phyloP scores from a whole-genome alignment of 2,329 filamentous ascomycete species.

The Diplodia intermedia region DNA sequence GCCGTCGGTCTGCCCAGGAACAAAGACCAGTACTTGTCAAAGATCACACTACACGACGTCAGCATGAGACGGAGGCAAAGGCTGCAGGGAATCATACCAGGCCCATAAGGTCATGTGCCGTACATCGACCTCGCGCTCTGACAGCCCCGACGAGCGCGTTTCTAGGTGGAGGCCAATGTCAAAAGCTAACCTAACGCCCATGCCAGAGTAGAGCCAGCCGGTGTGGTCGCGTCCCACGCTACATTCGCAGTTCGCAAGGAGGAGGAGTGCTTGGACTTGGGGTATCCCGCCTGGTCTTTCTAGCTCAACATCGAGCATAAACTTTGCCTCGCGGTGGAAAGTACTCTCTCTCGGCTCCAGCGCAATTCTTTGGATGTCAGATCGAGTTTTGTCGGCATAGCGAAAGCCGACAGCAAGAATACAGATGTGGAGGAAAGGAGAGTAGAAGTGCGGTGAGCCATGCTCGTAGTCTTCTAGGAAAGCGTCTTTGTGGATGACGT shows the following conservation, averaged over 20 bases:
- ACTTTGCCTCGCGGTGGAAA: conserved; percentile 61
- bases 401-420: conserved; percentile 62
- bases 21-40: conserved; percentile 57
- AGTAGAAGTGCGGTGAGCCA: conserved; percentile 59
- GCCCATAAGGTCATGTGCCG: conserved; percentile 55
- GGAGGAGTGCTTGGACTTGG: conserved; percentile 59
- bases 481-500: conserved; percentile 58
- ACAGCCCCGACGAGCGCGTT: conserved; percentile 46
- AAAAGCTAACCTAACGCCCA: conserved; percentile 37
- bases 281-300: conserved; percentile 61
- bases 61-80: background rate
- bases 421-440: conserved; percentile 60
- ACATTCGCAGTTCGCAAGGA: conserved; percentile 62
- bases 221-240: conserved; percentile 61
- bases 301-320: conserved; percentile 61
- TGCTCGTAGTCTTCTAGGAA: conserved; percentile 58
- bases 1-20: conserved; percentile 61
- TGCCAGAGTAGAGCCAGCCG: conserved; percentile 60
- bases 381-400: conserved; percentile 57
- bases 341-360: conserved; percentile 59
- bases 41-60: conserved; percentile 32
- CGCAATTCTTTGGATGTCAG: conserved; percentile 58
- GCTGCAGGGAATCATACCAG: conserved; percentile 40
- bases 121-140: conserved; percentile 54
- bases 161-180: conserved; percentile 51